Evolutionary conservation across 2,329 filamentous ascomycete species (phyloP).

Genomic region (Spiromastix sp.): DNA sequence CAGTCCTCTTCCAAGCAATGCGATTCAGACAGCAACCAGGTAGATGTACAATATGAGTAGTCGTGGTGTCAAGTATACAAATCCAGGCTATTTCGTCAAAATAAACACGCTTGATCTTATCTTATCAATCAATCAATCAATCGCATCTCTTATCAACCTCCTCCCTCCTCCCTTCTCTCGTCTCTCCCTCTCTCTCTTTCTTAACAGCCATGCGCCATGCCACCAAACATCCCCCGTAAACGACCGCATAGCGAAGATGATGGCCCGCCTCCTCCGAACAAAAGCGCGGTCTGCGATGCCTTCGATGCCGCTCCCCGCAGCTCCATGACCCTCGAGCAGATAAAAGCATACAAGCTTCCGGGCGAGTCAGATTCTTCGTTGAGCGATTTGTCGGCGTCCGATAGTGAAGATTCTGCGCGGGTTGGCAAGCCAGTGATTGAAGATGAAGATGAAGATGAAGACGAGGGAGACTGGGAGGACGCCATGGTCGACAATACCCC

Average conservation of each 20-base stretch:
- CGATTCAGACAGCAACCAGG: too few relatives aligned
- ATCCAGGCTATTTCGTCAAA: too few relatives aligned
- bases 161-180: too few relatives aligned
- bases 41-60: too few relatives aligned
- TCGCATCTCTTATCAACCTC: too few relatives aligned
- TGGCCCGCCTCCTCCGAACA: neutral
- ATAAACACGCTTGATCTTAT: too few relatives aligned
- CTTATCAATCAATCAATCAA: too few relatives aligned
- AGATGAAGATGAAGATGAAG: conserved; percentile 53
- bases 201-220: too few relatives aligned
- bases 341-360: neutral
- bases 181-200: too few relatives aligned
- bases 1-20: too few relatives aligned
- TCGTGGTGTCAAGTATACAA: too few relatives aligned
- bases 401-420: neutral
- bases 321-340: neutral
- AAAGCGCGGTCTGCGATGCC: conserved; percentile 1
- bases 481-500: conserved; percentile 32
- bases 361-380: conserved; percentile 1
- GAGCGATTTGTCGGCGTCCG: conserved; percentile 1
- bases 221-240: conserved; percentile 6
- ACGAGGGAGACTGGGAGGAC: conserved; percentile 51
- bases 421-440: conserved; percentile 46
- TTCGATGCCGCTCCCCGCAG: neutral
- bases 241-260: conserved; percentile 1